Evolutionary conservation across 345 rosid species (phyloP).

Genomic region (Bretschneidera sinensis): DNA sequence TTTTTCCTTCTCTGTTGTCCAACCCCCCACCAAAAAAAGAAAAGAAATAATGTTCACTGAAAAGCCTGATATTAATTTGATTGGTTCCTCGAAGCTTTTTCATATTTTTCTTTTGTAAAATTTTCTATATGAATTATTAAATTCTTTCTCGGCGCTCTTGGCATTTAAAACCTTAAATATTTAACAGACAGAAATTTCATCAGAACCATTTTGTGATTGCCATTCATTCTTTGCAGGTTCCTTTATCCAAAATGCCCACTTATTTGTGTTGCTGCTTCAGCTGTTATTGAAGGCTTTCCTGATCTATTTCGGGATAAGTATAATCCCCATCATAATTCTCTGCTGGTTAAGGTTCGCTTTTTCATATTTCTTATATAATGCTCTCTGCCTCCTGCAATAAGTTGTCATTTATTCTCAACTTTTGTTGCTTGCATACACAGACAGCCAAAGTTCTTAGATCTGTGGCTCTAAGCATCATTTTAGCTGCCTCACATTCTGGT

Average conservation of each 20-base stretch:
- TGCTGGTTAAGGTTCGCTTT: slow-evolving; percentile 50
- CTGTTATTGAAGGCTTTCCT: slow-evolving; percentile 94
- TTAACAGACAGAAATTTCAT: background rate
- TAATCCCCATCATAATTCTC: slow-evolving; percentile 41
- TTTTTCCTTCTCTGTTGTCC: too few species aligned
- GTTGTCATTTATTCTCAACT: background rate
- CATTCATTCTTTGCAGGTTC: slow-evolving; percentile 45
- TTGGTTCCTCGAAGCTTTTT: background rate
- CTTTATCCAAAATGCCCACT: slow-evolving; percentile 94
- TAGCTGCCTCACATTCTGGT: slow-evolving; percentile 82
- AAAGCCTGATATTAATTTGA: too few species aligned
- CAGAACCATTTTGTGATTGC: background rate
- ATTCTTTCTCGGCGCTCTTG: too few species aligned
- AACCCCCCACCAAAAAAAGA: too few species aligned
- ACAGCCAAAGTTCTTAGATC: slow-evolving; percentile 69
- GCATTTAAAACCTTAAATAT: too few species aligned
- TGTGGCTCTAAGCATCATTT: slow-evolving; percentile 62
- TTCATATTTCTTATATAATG: slow-evolving; percentile 5
- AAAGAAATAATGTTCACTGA: too few species aligned
- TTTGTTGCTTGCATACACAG: slow-evolving; percentile 38
- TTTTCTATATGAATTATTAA: too few species aligned
- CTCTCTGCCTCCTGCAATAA: slow-evolving; percentile 1
- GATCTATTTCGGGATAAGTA: slow-evolving; percentile 69
- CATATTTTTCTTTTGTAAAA: background rate
- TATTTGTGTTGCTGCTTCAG: slow-evolving; percentile 90